A percentile compares a stretch with the other conserved stretches of the same genome.
phyloP scores from a whole-genome alignment of 2,329 filamentous ascomycete genomes.

The Trichophyton simii region DNA sequence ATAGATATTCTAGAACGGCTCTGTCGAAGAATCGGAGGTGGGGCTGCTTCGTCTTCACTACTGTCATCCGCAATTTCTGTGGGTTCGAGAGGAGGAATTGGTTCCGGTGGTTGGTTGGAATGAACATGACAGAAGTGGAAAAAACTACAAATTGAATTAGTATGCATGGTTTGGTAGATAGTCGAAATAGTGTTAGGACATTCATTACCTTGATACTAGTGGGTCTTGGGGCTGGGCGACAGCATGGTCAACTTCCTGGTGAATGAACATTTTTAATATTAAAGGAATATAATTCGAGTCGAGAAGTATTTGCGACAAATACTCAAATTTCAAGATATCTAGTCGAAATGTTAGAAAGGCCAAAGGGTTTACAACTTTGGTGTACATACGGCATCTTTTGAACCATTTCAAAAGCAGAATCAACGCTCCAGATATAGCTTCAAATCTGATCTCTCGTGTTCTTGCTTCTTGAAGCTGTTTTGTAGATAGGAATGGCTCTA shows the following conservation, averaged over 20 bases:
- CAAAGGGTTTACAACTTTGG: background rate
- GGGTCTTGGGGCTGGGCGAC: slow-evolving; percentile 77
- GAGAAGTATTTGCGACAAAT: slow-evolving; percentile 79
- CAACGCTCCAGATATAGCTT: slow-evolving; percentile 81
- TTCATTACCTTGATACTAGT: slow-evolving; percentile 60
- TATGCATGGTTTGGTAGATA: slow-evolving; percentile 8
- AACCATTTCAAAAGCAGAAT: slow-evolving; percentile 92
- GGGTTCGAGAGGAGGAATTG: slow-evolving; percentile 23
- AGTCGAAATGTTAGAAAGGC: slow-evolving; percentile 2
- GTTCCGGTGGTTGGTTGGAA: slow-evolving; percentile 45
- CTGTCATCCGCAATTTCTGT: slow-evolving; percentile 19
- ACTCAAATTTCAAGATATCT: slow-evolving; percentile 95
- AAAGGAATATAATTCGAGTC: slow-evolving; percentile 93
- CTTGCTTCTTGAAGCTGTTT: slow-evolving; percentile 75
- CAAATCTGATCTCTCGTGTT: slow-evolving; percentile 73
- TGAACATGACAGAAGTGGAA: slow-evolving; percentile 76
- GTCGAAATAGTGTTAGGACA: slow-evolving; percentile 12
- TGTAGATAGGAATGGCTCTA: slow-evolving; percentile 21
- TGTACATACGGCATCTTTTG: slow-evolving; percentile 70
- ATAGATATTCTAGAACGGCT: slow-evolving; percentile 33
- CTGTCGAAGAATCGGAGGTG: slow-evolving; percentile 65
- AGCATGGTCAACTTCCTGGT: slow-evolving; percentile 84
- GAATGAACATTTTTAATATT: slow-evolving; percentile 82
- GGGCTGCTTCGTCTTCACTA: slow-evolving; percentile 59
- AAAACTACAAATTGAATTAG: slow-evolving; percentile 46